Evolutionary conservation across 1,139 yeast species (phyloP).

Genomic region (Torulaspora pretoriensis): DNA sequence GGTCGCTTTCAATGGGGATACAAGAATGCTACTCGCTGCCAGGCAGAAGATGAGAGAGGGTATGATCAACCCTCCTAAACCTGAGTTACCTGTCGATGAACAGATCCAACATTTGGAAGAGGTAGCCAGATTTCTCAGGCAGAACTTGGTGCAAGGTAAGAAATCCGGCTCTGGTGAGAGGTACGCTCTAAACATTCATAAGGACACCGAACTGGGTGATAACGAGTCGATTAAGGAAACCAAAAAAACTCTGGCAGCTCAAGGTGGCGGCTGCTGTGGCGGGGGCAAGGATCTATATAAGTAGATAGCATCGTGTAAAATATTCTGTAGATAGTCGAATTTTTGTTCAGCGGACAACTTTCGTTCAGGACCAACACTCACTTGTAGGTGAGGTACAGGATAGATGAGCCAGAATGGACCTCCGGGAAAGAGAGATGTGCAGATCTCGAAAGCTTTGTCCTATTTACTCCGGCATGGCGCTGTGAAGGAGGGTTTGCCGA

Average conservation of each 20-base stretch:
- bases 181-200: conserved; percentile 61
- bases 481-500: conserved; percentile 56
- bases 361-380: background rate
- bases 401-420: conserved; percentile 3
- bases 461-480: conserved; percentile 85
- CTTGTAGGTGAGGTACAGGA: background rate
- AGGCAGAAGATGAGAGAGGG: conserved; percentile 60
- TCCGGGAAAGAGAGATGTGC: conserved; percentile 43
- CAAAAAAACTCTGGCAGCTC: conserved; percentile 35
- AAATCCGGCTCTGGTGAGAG: conserved; percentile 43
- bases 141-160: conserved; percentile 82
- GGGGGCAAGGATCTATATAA: conserved; percentile 36
- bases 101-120: conserved; percentile 63
- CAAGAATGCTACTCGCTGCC: conserved; percentile 54
- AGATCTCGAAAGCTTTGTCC: conserved; percentile 70
- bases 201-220: conserved; percentile 84
- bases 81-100: conserved; percentile 42
- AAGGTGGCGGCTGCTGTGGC: conserved; percentile 47
- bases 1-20: conserved; percentile 60
- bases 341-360: background rate
- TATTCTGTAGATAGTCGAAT: conserved; percentile 2
- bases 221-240: conserved; percentile 56
- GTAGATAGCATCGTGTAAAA: background rate
- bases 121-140: conserved; percentile 60
- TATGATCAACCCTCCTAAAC: conserved; percentile 44